Evolutionary conservation across 352 stramenopile genomes (phyloP), one percentile per base, ranked within the genome.

Genomic region (Phytophthora kernoviae): DNA sequence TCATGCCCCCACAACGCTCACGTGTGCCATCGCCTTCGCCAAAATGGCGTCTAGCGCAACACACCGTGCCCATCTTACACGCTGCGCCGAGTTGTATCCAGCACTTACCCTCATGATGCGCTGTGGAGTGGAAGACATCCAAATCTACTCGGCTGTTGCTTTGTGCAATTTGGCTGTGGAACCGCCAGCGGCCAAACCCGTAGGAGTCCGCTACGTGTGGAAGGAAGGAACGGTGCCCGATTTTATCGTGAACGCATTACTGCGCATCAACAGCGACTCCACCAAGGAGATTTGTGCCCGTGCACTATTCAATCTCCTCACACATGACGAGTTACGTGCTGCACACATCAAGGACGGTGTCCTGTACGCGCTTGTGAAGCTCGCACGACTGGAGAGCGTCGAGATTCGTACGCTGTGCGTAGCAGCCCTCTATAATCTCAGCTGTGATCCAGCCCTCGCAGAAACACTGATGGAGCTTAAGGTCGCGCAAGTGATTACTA

Each of bases 241-340:
- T 66, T 96, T 96, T 37, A 94, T 96, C 45, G 88, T 96, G 47
- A 96, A 96, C 58, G 89, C 87, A 12, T 67, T 96, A 26, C 61
- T 96, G 33, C 85, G 88, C 10, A 94, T 94, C 68, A 96, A 96
- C 68, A 94, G 81, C 53, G 84, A 92, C 46, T 90, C 84, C 10
- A 96, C 87, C 24, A 96, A 96, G 53, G 88, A 94, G 50, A 92
- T 96, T 33, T 96, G 88, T 37, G 83, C 87, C 2, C 73, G 86
- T 12, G 84, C 80, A 27, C 73, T 96, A 18, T 96, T 93, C 69
- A 96, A 96, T 44, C 49, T 96, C 47, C 77, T 96, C 36, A 89
- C 81, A 1, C 87, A 95, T 45, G 81, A 93, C 49, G 86, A 94
- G 34, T 69, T 86, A 15, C 84, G 86, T 15, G 79, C 87, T 51